Conservation (phyloP, 805 yeast species). For the Saturnispora sanitii region DNA sequence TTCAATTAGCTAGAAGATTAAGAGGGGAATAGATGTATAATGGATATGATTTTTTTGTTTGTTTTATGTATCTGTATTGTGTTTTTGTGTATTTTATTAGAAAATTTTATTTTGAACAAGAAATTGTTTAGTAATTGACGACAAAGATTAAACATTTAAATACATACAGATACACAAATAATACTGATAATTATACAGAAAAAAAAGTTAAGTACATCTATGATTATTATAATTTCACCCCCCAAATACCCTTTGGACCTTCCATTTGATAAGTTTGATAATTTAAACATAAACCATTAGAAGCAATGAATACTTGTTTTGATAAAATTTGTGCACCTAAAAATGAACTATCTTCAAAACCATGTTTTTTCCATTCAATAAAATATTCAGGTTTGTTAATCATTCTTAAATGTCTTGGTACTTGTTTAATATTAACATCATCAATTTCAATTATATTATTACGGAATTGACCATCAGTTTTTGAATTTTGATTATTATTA, state of each 20-base stretch:
- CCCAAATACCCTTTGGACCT: constrained; percentile 82
- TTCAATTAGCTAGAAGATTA: constrained; percentile 69
- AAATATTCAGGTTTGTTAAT: constrained; percentile 83
- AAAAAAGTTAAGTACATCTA: background rate
- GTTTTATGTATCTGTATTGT: background rate
- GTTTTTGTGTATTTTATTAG: background rate
- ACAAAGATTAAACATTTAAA: background rate
- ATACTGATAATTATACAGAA: background rate
- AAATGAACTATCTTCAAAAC: constrained; percentile 68
- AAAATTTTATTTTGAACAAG: too few relatives aligned
- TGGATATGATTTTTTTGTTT: background rate
- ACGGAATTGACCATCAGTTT: constrained; percentile 21
- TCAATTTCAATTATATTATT: constrained; percentile 20
- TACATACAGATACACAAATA: background rate
- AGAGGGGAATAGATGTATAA: constrained; percentile 35
- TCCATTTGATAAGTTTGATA: constrained; percentile 61
- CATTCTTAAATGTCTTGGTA: constrained; percentile 63
- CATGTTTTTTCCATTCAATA: constrained; percentile 83
- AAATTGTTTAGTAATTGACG: too few relatives aligned
- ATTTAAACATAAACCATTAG: constrained; percentile 60
- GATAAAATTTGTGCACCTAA: constrained; percentile 84
- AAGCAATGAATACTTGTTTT: constrained; percentile 66
- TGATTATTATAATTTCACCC: constrained; percentile 18
- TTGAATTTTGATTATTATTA: background rate
- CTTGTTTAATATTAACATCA: constrained; percentile 41